A percentile compares a stretch with the other conserved stretches of the same genome.
Evolutionary conservation across 805 yeast species (phyloP).

Genomic region (Teunomyces barrocoloradensis): DNA sequence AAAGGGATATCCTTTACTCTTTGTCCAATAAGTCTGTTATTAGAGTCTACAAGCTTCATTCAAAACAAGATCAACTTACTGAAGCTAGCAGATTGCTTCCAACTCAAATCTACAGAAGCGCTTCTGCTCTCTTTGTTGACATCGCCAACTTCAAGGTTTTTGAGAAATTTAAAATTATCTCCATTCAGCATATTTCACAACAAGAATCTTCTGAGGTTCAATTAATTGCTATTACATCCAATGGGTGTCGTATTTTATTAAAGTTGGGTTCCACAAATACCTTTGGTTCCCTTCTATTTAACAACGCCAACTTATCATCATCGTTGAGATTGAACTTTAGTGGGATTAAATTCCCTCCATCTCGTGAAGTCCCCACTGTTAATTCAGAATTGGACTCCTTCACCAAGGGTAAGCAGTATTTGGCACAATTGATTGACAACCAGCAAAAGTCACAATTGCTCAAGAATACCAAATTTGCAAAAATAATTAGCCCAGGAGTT

Average conservation of each 20-base stretch:
- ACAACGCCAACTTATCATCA: conserved; percentile 21
- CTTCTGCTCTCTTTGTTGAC: conserved; percentile 54
- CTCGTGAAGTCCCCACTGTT: conserved; percentile 41
- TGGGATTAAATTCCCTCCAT: conserved; percentile 67
- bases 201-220: conserved; percentile 67
- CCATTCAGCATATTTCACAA: conserved; percentile 58
- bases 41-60: conserved; percentile 65
- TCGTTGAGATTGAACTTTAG: conserved; percentile 33
- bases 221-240: conserved; percentile 73
- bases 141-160: conserved; percentile 51
- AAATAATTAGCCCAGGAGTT: conserved; percentile 81
- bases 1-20: conserved; percentile 75
- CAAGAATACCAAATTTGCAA: conserved; percentile 55
- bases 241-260: conserved; percentile 77
- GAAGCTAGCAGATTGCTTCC: conserved; percentile 42
- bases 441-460: conserved; percentile 56
- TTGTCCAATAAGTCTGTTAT: conserved; percentile 80
- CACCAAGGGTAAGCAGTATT: conserved; percentile 40
- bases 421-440: conserved; percentile 35
- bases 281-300: conserved; percentile 13
- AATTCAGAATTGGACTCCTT: conserved; percentile 42
- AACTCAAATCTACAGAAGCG: conserved; percentile 44
- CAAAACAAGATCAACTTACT: conserved; percentile 38
- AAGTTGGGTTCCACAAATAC: conserved; percentile 27
- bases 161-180: conserved; percentile 54